Evolutionary conservation across 148 eudicot genomes (phyloP).

Genomic region (Rhododendron simsii): DNA sequence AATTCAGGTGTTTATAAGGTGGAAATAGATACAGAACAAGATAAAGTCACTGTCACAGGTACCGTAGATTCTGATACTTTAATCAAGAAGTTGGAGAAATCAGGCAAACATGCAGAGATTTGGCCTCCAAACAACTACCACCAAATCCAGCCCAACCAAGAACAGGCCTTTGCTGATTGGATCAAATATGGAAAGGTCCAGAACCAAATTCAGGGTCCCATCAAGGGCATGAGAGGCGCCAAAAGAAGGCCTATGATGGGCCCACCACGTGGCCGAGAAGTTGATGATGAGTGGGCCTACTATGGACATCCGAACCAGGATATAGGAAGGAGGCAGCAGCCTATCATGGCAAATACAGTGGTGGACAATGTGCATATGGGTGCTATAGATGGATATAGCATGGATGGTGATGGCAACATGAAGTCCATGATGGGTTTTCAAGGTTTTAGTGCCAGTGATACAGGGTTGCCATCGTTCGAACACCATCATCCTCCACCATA

Average conservation of each 20-base stretch:
- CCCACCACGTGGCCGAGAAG: neutral
- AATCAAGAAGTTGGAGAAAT: conserved; percentile 60
- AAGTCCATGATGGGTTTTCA: conserved; percentile 23
- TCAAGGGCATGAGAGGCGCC: conserved; percentile 6
- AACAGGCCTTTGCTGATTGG: neutral
- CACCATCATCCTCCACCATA: conserved; percentile 21
- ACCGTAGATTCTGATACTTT: conserved; percentile 38
- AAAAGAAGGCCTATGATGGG: neutral
- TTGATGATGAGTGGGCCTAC: neutral
- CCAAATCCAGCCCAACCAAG: conserved; percentile 17
- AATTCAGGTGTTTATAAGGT: conserved; percentile 56
- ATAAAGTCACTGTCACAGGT: conserved; percentile 50
- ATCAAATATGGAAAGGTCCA: conserved; percentile 14
- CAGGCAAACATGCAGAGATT: conserved; percentile 73
- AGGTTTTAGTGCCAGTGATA: conserved; percentile 7
- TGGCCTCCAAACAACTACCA: conserved; percentile 26
- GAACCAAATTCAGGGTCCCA: conserved; percentile 12
- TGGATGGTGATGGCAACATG: conserved; percentile 19
- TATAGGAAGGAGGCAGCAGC: neutral
- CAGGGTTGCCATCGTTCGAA: conserved; percentile 21
- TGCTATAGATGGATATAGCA: conserved; percentile 2
- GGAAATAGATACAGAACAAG: conserved; percentile 46
- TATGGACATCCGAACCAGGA: conserved; percentile 6
- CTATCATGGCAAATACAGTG: neutral
- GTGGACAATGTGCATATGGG: conserved; percentile 3